These are phyloP conservation scores for Termitomyces sp. DNA, from an alignment of 768 basidiomycete genomes.

Conservation along the genomic window DNA sequence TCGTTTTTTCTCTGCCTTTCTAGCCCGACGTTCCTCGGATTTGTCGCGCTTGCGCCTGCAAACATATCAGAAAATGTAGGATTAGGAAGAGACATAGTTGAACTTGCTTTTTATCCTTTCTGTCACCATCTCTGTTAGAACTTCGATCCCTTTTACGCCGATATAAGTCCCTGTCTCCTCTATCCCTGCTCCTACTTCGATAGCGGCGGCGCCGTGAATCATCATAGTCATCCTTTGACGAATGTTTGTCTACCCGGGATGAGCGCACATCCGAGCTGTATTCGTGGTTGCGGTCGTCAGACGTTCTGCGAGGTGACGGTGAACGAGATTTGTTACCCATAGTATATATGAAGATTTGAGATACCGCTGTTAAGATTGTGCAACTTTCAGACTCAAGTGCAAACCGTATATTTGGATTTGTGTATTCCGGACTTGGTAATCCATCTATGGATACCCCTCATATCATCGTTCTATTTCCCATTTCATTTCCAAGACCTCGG, in stretches of 20 bases:
- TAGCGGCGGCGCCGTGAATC: constrained; percentile 26
- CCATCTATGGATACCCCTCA: too few species aligned
- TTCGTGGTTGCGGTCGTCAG: constrained; percentile 35
- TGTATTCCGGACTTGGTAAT: constrained; percentile 8
- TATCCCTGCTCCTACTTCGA: constrained; percentile 26
- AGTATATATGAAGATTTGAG: not conserved
- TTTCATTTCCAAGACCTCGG: not conserved
- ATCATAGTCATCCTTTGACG: constrained; percentile 29
- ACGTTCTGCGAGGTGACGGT: constrained; percentile 39
- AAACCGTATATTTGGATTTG: constrained; percentile 11
- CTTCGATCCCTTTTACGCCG: constrained; percentile 32
- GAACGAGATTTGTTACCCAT: constrained; percentile 57
- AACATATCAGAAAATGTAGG: not conserved
- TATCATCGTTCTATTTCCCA: not conserved
- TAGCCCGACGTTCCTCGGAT: constrained; percentile 79
- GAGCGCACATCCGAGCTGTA: constrained; percentile 32
- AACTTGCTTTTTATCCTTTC: constrained; percentile 46
- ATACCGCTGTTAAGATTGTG: not conserved
- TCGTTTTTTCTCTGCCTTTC: constrained; percentile 86
- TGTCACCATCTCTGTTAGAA: constrained; percentile 35
- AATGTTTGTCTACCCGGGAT: constrained; percentile 29
- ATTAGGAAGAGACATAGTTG: not conserved
- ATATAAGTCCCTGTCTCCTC: constrained; percentile 20
- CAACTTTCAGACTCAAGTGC: too few species aligned
- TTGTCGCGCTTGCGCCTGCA: constrained; percentile 79